Evolutionary conservation across 2,329 filamentous ascomycete species (phyloP).

Genomic region (Talaromyces sp.): DNA sequence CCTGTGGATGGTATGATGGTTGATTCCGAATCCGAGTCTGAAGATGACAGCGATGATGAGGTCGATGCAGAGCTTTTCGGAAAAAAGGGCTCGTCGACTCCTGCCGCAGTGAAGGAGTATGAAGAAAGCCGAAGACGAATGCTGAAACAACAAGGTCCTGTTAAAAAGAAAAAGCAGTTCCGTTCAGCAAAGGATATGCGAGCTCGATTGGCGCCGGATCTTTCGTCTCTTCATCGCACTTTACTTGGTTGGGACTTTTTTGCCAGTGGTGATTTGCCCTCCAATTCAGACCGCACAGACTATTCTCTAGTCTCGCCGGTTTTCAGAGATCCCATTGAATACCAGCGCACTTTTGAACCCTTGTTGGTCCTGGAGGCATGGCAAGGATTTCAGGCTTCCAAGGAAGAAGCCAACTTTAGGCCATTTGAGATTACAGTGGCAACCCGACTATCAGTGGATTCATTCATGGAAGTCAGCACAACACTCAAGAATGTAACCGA

Average conservation of each 20-base stretch:
- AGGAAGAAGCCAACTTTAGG: conserved; percentile 76
- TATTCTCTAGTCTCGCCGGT: conserved; percentile 72
- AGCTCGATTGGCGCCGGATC: conserved; percentile 82
- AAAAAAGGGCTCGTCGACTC: conserved; percentile 31
- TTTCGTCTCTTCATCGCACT: conserved; percentile 75
- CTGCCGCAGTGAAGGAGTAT: conserved; percentile 40
- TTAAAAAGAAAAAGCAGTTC: conserved; percentile 75
- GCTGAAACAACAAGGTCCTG: conserved; percentile 61
- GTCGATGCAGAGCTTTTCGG: conserved; percentile 65
- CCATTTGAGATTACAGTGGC: conserved; percentile 83
- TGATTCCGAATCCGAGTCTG: conserved; percentile 57
- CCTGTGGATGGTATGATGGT: conserved; percentile 85
- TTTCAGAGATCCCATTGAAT: conserved; percentile 70
- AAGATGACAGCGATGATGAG: conserved; percentile 71
- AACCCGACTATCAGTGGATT: conserved; percentile 84
- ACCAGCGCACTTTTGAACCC: conserved; percentile 85
- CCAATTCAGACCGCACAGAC: conserved; percentile 60
- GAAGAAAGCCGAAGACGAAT: conserved; percentile 43
- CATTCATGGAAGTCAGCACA: conserved; percentile 86
- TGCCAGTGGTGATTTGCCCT: conserved; percentile 79
- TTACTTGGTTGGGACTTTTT: conserved; percentile 96
- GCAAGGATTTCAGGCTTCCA: conserved; percentile 85
- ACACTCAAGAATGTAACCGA: conserved; percentile 62
- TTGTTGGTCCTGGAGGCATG: conserved; percentile 89
- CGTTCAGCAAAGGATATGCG: conserved; percentile 90